phyloP scores from a whole-genome alignment of 116 monocot genomes.

The Thalassia testudinum region DNA sequence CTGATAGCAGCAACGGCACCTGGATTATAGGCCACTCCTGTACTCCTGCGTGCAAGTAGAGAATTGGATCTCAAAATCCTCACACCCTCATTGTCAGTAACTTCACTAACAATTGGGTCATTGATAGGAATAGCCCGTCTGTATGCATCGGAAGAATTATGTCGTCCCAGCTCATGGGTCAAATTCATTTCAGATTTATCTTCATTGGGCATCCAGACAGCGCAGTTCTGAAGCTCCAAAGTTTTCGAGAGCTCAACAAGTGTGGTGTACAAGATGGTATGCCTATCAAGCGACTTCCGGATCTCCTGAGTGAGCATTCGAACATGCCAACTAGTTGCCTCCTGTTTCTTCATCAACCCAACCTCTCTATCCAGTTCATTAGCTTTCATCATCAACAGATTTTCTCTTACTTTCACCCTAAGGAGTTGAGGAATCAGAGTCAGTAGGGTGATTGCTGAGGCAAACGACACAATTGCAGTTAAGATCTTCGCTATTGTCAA shows the following conservation, averaged over 20 bases:
- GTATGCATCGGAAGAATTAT: neutral
- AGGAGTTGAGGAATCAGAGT: conserved; percentile 60
- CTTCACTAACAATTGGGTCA: conserved; percentile 23
- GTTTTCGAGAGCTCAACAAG: conserved; percentile 43
- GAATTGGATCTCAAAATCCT: conserved; percentile 21
- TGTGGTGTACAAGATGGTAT: conserved; percentile 49
- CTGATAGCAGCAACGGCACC: conserved; percentile 43
- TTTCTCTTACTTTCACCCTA: conserved; percentile 45
- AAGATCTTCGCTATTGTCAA: conserved; percentile 42
- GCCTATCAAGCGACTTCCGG: conserved; percentile 43
- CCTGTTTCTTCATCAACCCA: conserved; percentile 40
- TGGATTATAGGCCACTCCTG: conserved; percentile 11
- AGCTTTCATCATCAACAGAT: conserved; percentile 33
- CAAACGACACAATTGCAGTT: conserved; percentile 52
- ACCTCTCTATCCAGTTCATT: conserved; percentile 39
- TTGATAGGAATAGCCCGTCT: conserved; percentile 6
- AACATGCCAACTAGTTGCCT: conserved; percentile 53
- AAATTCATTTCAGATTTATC: conserved; percentile 23
- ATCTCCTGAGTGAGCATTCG: conserved; percentile 55
- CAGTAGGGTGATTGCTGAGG: conserved; percentile 43
- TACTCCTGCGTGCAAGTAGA: conserved; percentile 24
- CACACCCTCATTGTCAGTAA: conserved; percentile 13
- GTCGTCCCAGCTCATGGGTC: conserved; percentile 25
- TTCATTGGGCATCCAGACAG: conserved; percentile 45
- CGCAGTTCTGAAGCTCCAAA: conserved; percentile 41